Percentiles rank a stretch among this genome's conserved stretches.
These are phyloP conservation scores for Stylosanthes scabra DNA, from an alignment of 331 rosid species.

Conservation along the genomic window DNA sequence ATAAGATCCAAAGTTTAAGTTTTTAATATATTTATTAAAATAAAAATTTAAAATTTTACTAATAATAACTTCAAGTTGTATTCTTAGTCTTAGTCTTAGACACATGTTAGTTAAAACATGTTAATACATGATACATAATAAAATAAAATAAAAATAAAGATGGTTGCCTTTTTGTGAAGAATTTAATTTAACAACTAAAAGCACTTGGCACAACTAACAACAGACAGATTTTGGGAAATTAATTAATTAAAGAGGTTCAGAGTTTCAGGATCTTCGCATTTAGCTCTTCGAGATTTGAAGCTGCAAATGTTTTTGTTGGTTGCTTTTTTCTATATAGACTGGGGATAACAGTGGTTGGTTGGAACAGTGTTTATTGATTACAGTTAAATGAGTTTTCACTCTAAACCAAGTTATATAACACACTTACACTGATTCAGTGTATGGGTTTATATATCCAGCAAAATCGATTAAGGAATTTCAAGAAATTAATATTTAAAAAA, in stretches of 20 bases:
- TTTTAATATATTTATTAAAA: too few relatives aligned
- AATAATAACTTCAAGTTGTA: too few relatives aligned
- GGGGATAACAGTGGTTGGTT: constrained; percentile 42
- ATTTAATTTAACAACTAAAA: constrained; percentile 5
- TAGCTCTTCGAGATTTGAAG: constrained; percentile 41
- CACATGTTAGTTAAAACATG: too few relatives aligned
- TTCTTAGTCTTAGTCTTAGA: too few relatives aligned
- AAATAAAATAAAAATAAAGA: background rate
- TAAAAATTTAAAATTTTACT: too few relatives aligned
- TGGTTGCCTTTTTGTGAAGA: constrained; percentile 35
- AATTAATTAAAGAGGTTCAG: constrained; percentile 29
- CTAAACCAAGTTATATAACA: constrained; percentile 48
- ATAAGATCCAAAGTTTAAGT: too few relatives aligned
- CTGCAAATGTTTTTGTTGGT: constrained; percentile 28
- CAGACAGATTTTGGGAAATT: background rate
- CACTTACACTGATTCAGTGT: constrained; percentile 9
- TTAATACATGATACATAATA: background rate
- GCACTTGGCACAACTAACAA: background rate
- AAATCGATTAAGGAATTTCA: background rate
- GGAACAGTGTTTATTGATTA: constrained; percentile 35
- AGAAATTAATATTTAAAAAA: background rate
- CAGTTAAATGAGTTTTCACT: too few relatives aligned
- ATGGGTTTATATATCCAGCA: constrained; percentile 34
- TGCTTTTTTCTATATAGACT: constrained; percentile 36
- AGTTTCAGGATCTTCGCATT: background rate